Evolutionary conservation across 805 yeast species (phyloP), one percentile per base, ranked within the genome.

Genomic region (Wilhelminamyces savonicus): DNA sequence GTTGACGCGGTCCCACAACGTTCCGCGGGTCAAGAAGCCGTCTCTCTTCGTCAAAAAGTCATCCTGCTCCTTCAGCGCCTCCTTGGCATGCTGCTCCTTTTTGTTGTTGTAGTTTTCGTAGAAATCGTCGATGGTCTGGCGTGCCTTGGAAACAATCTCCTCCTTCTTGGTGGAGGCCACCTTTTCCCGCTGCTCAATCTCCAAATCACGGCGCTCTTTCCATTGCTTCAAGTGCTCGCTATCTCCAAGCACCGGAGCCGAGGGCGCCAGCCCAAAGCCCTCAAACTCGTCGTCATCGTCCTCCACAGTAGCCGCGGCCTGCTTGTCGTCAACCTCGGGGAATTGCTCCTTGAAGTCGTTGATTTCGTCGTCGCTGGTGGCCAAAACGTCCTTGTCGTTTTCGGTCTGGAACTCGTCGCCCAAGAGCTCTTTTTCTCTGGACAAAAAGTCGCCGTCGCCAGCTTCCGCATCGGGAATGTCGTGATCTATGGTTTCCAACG

Each of bases 41-140:
- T 87, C 95, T 52, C 92, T 78, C 47, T 81, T 76, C 32, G 70
- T 74, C 38, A 83, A 53, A 52, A 81, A 87, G 36, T 73, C 75
- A 41, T 74, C 77, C 44, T 85, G 84, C 43, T 82, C 92, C 29
- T 66, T 63, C 51, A 69, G 66, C 9, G 83, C 79, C 35, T 71
- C 69, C 36, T 74, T 78, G 32, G 78, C 62, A 29, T 77, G 74
- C 41, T 71, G 71, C 30, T 85, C 90, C 56, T 78, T 82, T 64
- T 88, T 88, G 50, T 70, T 66, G 62, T 85, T 87, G 68, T 90
- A 90, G 50, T 79, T 80, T 46, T 85, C 95, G 57, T 90, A 90
- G 56, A 90, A 90, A 40, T 83, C 95, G 54, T 90, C 96, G 48
- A 87, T 76, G 31, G 86, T 78, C 52, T 78, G 76, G 48, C 76